Base-by-base conservation (phyloP, 2,329 filamentous ascomycete species). In the Penicillium fuscoglaucum region DNA sequence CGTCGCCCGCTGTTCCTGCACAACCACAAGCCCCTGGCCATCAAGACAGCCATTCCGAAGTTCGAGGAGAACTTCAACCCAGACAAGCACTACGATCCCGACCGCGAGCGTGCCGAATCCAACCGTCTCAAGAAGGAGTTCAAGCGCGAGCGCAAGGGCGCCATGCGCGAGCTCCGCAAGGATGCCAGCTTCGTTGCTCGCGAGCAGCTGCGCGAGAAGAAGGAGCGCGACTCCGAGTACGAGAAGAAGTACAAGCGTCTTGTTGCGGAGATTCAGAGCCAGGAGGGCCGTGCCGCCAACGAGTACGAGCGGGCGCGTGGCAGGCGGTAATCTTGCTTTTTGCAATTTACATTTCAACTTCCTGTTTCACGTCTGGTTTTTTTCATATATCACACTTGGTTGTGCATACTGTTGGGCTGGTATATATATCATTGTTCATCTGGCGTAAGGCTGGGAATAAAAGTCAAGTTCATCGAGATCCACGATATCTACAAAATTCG, bases 21-120 rank as follows among this genome's bases (percentile, higher is more conserved):
- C 78, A 84, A 95, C 76, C 95, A 99, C 81, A 84, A 84, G 0
- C 91, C 93, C 0, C 83, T 96, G 3, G 88, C 95, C 24, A 96
- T 98, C 80, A 93, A 93, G 75, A 87, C 87, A 8, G 88, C 85
- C 58, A 87, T 97, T 47, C 95, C 95, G 76, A 96, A 96, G 76
- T 99, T 98, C 79, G 95, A 98, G 79, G 93, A 97, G 73, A 84
- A 85, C 58, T 99, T 92, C 84, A 95, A 96, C 75, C 95, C 95
- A 3, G 87, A 90, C 79, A 93, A 92, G 79, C 95, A 98, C 83
- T 98, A 99, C 84, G 96, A 99, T 72, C 92, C 92, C 0, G 90
- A 99, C 77, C 88, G 88, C 66, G 92, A 96, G 76, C 90, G 95
- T 35, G 88, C 90, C 24, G 92, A 97, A 71, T 78, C 90, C 61